Evolutionary conservation across 192 early-diverging fungal species (phyloP), one percentile per base, ranked within the genome.

Genomic region (Linnemannia elongata): DNA sequence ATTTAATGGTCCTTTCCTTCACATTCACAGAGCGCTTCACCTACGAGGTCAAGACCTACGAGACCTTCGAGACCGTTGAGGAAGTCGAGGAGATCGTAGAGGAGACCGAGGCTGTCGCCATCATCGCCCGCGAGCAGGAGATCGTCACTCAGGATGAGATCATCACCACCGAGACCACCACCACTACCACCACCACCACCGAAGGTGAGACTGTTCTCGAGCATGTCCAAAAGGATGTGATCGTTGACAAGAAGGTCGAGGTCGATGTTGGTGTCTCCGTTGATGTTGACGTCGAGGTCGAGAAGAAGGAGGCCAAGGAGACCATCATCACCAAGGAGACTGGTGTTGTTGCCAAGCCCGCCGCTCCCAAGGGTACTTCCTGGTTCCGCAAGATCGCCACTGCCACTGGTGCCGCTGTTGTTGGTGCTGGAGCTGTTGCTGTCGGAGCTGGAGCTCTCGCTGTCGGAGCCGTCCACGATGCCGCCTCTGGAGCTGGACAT

Each of bases 21-120:
- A 5, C 42, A 36, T 80, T 44, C 35, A 27, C 72, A 82, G 82
- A 85, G 6, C 73, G 54, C 13, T 85, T 77, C 77, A 70, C 69
- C 54, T 39, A 83, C 35, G 77, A 76, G 82, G 15, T 42, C 12
- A 57, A 69, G 52, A 76, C 78, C 17, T 38, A 78, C 9, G 55
- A 68, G 12, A 27, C 24, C 10, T 54, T 83, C 45, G 74, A 74
- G 30, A 52, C 69, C 39, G 57, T 47, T 9, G 75, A 77, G n/a
- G 70, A 83, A 27, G 12, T 27, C 70, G 24, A 41, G 36, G 49
- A 30, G 4, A 57, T 69, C 4, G 63, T 47, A 22, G 82, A 83
- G 33, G 55, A 77, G 39, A 57, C 44, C 9, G 70, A 24, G 30
- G 70, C 39, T 45, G 17, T 24, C 3, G 8, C 44, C 6, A 52